A percentile compares a stretch with the other conserved stretches of the same genome.
Evolutionary conservation across 495 filamentous ascomycete species (phyloP).

Genomic region (Penicillium crystallinum): DNA sequence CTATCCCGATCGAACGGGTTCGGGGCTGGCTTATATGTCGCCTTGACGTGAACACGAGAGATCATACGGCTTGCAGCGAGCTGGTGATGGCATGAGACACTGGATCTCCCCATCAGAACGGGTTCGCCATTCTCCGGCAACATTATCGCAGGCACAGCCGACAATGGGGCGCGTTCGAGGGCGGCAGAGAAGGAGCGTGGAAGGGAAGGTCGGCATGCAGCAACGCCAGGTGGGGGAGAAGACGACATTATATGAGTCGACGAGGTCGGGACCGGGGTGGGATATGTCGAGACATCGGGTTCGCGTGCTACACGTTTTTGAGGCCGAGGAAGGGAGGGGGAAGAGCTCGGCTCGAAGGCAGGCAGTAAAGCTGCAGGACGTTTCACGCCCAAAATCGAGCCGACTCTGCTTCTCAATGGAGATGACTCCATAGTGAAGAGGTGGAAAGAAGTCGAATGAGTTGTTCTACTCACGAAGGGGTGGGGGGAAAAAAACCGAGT

Average conservation of each 20-base stretch:
- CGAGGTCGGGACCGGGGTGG: slow-evolving; percentile 88
- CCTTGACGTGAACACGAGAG: slow-evolving; percentile 87
- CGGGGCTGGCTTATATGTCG: slow-evolving; percentile 68
- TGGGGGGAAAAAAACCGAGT: slow-evolving; percentile 12
- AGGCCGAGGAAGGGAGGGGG: slow-evolving; percentile 72
- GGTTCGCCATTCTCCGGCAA: slow-evolving; percentile 79
- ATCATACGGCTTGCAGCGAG: slow-evolving; percentile 86
- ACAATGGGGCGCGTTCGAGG: slow-evolving; percentile 80
- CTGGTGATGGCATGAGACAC: slow-evolving; percentile 86
- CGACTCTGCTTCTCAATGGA: slow-evolving; percentile 30
- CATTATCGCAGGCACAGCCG: slow-evolving; percentile 70
- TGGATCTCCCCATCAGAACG: slow-evolving; percentile 83
- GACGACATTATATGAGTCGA: slow-evolving; percentile 89
- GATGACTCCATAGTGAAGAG: slow-evolving; percentile 40
- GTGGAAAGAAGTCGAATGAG: slow-evolving; percentile 10
- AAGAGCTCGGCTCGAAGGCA: slow-evolving; percentile 92
- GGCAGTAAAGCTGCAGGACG: slow-evolving; percentile 79
- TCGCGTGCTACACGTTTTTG: slow-evolving; percentile 64
- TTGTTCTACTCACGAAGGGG: slow-evolving; percentile 7
- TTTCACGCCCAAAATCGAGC: slow-evolving; percentile 60
- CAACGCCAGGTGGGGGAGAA: slow-evolving; percentile 63
- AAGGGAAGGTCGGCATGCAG: slow-evolving; percentile 27
- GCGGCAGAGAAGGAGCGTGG: slow-evolving; percentile 61
- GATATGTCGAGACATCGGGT: slow-evolving; percentile 51
- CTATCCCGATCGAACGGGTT: slow-evolving; percentile 58